Evolutionary conservation across 805 yeast species (phyloP).

Genomic region (Candida insectalens): DNA sequence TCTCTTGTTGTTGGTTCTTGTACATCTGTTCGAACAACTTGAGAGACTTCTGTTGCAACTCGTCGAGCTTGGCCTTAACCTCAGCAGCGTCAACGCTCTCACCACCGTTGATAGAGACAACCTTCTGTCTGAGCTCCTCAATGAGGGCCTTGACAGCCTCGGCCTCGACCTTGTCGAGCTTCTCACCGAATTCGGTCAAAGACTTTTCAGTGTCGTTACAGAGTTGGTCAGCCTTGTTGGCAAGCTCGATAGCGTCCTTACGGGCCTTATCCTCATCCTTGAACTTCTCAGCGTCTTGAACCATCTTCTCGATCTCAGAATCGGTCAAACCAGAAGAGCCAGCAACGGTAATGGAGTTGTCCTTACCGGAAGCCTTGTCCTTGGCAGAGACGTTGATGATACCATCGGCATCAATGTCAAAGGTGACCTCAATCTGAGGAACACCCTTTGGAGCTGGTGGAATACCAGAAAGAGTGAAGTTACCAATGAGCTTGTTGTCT

Average conservation of each 20-base stretch:
- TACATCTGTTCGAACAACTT: slow-evolving; percentile 68
- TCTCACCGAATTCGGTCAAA: slow-evolving; percentile 63
- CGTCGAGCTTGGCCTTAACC: slow-evolving; percentile 66
- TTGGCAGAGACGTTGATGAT: slow-evolving; percentile 72
- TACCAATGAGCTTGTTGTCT: slow-evolving; percentile 95
- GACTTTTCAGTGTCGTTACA: slow-evolving; percentile 87
- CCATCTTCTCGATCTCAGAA: slow-evolving; percentile 52
- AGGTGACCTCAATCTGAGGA: slow-evolving; percentile 89
- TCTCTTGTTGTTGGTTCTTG: slow-evolving; percentile 23
- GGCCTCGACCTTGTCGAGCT: slow-evolving; percentile 38
- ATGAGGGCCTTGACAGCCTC: slow-evolving; percentile 44
- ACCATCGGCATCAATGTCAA: slow-evolving; percentile 96
- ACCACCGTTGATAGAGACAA: slow-evolving; percentile 49
- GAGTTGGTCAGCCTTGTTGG: slow-evolving; percentile 68
- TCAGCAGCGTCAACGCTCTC: slow-evolving; percentile 40
- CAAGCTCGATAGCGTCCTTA: slow-evolving; percentile 58
- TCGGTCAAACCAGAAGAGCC: slow-evolving; percentile 63
- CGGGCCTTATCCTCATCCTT: slow-evolving; percentile 49
- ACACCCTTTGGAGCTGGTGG: slow-evolving; percentile 96
- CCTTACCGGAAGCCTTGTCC: slow-evolving; percentile 72
- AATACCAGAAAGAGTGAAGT: slow-evolving; percentile 90
- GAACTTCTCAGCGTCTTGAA: slow-evolving; percentile 57
- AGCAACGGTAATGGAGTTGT: slow-evolving; percentile 65
- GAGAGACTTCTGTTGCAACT: slow-evolving; percentile 65
- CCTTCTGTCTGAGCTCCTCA: slow-evolving; percentile 50